Evolutionary conservation across 495 filamentous ascomycete genomes (phyloP).

Genomic region (Daldinia caldariorum): DNA sequence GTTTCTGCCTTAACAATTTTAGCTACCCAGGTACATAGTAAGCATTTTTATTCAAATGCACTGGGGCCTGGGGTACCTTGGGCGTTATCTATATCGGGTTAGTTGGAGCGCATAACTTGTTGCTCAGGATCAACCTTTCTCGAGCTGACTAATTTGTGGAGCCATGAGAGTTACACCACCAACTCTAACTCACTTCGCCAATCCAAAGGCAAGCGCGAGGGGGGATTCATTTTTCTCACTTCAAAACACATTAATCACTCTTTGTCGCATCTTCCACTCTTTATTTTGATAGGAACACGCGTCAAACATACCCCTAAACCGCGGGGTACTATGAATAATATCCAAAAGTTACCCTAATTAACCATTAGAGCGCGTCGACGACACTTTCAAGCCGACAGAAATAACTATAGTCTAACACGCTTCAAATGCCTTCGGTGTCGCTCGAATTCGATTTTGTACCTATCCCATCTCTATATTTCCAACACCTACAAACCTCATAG

Average conservation of each 20-base stretch:
- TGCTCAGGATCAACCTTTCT: background rate
- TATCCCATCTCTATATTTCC: background rate
- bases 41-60: background rate
- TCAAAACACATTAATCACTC: conserved; percentile 10
- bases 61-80: background rate
- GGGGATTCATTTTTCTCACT: background rate
- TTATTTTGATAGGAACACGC: conserved; percentile 27
- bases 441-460: conserved; percentile 8
- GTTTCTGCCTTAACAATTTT: background rate
- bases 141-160: conserved; percentile 33
- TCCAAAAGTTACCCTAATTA: conserved; percentile 6
- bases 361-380: conserved; percentile 26
- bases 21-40: no score
- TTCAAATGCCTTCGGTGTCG: conserved; percentile 39
- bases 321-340: background rate
- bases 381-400: conserved; percentile 12
- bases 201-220: conserved; percentile 9
- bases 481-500: background rate
- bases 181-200: conserved; percentile 19
- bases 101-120: background rate
- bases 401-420: conserved; percentile 9
- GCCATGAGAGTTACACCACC: conserved; percentile 18
- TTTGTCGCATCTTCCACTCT: conserved; percentile 6
- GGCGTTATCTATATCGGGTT: background rate
- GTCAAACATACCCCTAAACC: conserved; percentile 16